A percentile compares a stretch with the other conserved stretches of the same genome.
Evolutionary conservation across 305 asterid genomes (phyloP).

Genomic region (Fraxinus sp.): DNA sequence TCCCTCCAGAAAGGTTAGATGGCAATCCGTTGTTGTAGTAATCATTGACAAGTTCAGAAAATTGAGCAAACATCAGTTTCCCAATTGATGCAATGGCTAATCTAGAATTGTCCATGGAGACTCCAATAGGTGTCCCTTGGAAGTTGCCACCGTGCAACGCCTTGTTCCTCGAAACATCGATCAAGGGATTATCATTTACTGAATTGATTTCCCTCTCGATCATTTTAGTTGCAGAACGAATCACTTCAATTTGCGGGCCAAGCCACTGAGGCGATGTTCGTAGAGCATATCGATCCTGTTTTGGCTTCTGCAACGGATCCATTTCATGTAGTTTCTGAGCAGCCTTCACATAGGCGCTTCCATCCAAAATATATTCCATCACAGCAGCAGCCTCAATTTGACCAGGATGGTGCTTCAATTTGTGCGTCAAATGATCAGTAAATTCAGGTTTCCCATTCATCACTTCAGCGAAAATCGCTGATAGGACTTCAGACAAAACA

Average conservation of each 20-base stretch:
- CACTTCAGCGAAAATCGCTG: conserved; percentile 80
- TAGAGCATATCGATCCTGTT: conserved; percentile 75
- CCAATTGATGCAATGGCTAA: conserved; percentile 76
- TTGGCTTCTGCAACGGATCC: conserved; percentile 75
- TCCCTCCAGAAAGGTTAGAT: conserved; percentile 70
- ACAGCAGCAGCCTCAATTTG: conserved; percentile 92
- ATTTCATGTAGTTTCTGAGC: conserved; percentile 65
- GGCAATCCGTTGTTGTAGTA: conserved; percentile 81
- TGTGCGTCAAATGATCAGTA: conserved; percentile 77
- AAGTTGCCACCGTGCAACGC: conserved; percentile 86
- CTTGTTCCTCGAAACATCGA: conserved; percentile 81
- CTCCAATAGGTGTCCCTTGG: conserved; percentile 88
- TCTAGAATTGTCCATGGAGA: conserved; percentile 74
- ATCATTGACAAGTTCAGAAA: conserved; percentile 78
- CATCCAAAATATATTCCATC: conserved; percentile 78
- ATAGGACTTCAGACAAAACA: conserved; percentile 55
- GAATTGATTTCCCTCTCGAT: conserved; percentile 87
- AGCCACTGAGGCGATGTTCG: conserved; percentile 87
- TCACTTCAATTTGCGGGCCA: conserved; percentile 80
- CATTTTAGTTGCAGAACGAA: conserved; percentile 72
- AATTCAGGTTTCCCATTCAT: conserved; percentile 91
- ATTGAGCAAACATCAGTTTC: conserved; percentile 73
- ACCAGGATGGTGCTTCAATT: conserved; percentile 82
- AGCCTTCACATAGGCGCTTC: conserved; percentile 64
- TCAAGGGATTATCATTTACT: conserved; percentile 79